Percentiles rank a stretch among this genome's conserved stretches.
These are phyloP conservation scores for Eimeria praecox DNA, from an alignment of 169 alveolate species.

Conservation along the genomic window DNA sequence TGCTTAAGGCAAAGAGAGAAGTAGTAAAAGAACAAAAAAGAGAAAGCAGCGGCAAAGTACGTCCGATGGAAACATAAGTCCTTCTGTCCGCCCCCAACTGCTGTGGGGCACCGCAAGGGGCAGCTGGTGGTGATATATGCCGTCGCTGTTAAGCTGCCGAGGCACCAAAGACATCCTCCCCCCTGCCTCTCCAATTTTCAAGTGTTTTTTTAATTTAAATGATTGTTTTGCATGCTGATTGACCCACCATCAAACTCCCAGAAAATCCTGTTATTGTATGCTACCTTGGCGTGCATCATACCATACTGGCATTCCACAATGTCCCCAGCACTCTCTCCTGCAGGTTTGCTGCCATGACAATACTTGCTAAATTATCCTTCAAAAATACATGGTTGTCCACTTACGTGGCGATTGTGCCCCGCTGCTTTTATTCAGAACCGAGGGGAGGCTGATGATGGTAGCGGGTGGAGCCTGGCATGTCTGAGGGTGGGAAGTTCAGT, in stretches of 20 bases:
- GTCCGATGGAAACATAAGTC: background rate
- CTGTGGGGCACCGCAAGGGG: conserved; percentile 81
- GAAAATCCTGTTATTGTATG: background rate
- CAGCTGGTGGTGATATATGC: conserved; percentile 50
- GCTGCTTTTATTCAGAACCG: background rate
- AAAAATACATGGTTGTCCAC: background rate
- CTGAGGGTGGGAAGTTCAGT: background rate
- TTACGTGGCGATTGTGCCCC: background rate
- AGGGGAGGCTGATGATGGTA: background rate
- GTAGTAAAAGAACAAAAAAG: background rate
- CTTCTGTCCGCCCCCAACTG: conserved; percentile 13
- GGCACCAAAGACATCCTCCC: conserved; percentile 50
- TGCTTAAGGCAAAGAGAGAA: conserved; percentile 28
- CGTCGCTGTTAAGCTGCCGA: conserved; percentile 32
- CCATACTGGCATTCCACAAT: background rate
- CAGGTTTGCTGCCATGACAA: background rate
- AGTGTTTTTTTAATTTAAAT: background rate
- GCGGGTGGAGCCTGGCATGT: background rate
- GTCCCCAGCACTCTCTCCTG: background rate
- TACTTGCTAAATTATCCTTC: background rate
- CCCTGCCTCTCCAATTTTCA: background rate
- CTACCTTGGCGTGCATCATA: background rate
- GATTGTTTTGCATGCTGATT: background rate
- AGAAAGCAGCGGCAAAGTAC: conserved; percentile 42
- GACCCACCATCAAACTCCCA: background rate